Conservation (phyloP, 2,329 filamentous ascomycete species). For the Dactylellina cionopaga region DNA sequence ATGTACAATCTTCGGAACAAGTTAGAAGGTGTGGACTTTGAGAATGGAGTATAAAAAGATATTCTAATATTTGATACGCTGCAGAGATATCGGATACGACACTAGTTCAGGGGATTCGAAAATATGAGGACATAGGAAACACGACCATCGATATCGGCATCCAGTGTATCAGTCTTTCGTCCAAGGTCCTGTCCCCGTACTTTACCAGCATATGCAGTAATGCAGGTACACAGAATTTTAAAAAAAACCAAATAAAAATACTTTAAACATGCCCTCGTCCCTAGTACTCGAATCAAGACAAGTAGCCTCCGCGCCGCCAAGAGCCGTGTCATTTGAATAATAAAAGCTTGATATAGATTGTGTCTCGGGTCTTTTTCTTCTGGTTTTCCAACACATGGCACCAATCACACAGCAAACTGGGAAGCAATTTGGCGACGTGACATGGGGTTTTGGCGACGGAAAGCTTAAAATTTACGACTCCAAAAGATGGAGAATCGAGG, state of each 20-base stretch:
- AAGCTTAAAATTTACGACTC: no score
- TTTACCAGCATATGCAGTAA: not conserved
- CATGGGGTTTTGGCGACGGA: conserved; percentile 8
- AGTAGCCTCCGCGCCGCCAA: not conserved
- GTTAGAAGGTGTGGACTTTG: no score
- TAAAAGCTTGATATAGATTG: not conserved
- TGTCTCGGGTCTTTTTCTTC: conserved; percentile 9
- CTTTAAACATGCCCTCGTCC: not conserved
- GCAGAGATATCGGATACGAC: no score
- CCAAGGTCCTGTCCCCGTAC: no score
- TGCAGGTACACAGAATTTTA: not conserved
- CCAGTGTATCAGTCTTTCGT: no score
- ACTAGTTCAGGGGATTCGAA: no score
- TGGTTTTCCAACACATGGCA: not conserved
- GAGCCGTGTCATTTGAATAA: no score
- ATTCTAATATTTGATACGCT: no score
- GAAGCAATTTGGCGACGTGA: conserved; percentile 14
- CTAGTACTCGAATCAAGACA: no score
- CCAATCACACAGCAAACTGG: not conserved
- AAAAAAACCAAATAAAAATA: not conserved
- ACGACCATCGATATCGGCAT: no score
- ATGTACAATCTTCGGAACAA: not conserved
- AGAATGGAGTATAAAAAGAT: no score
- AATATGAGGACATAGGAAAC: no score
- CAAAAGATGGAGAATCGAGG: not conserved